Evolutionary conservation across 1,284 basidiomycete genomes (phyloP), one percentile per base, ranked within the genome.

Genomic region (Ceratobasidium sp.): DNA sequence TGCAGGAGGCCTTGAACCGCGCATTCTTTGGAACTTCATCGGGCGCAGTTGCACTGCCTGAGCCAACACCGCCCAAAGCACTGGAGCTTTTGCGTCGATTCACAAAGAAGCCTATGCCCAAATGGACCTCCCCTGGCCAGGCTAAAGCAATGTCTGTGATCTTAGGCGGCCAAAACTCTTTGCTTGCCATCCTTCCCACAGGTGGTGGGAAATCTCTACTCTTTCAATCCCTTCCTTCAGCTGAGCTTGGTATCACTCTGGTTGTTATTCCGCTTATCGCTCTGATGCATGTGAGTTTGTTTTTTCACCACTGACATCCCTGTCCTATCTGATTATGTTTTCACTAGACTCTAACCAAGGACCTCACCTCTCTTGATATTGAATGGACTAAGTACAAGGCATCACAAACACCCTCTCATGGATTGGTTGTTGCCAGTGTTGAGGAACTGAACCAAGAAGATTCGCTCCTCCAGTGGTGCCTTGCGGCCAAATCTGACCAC

Each of bases 161-260:
- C 39, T 15, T 61, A 61, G 13, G 4, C 20, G 39, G 15, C 26
- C n/a, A 61, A 6, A 61, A 61, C 5, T 61, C 58, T 28, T 5
- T 61, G 5, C 33, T 70, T 2, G 51, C 39, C 6, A n/a, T 70
- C 9, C 68, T 70, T 10, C 68, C 68, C 5, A 70, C 68, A 7
- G 33, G 68, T 28, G 51, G 51, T 7, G 68, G 68, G 9, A 70
- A 56, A 42, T 55, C 51, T 20, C 18, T 70, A 2, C 51, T 70
- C 9, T 70, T 70, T 56, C 15, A 9, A 5, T 28, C n/a, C 10
- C 23, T 70, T 3, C 68, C 68, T 28, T 15, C 55, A 7, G 39
- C 33, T 2, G 68, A 70, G 51, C 6, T 13, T 18, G 68, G 68
- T 18, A 56, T 70, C 23, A 70, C 68, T 33, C 10, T 70, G 18